Percentiles rank a stretch among this genome's conserved stretches.
phyloP scores from a whole-genome alignment of 345 rosid species.

The Salix caprea region DNA sequence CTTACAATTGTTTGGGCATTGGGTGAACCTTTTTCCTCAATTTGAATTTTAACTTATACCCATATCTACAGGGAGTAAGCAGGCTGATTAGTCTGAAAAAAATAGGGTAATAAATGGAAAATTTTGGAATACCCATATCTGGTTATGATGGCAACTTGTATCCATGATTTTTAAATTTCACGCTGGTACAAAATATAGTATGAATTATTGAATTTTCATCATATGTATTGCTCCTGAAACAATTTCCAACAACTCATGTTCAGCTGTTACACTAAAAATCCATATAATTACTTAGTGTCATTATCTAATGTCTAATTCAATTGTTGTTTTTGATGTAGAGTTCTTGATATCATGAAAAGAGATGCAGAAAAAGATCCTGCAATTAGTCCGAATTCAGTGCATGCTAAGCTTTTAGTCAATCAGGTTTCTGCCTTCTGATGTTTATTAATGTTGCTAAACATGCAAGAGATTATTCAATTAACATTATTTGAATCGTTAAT shows the following conservation, averaged over 20 bases:
- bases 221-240: not conserved
- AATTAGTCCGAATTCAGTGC: constrained; percentile 46
- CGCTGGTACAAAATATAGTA: not conserved
- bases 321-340: constrained; percentile 43
- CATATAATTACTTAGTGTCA: not conserved
- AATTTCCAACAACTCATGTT: not conserved
- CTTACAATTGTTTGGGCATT: not conserved
- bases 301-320: not conserved
- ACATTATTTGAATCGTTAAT: constrained; percentile 7
- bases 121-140: not conserved
- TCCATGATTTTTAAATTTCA: not conserved
- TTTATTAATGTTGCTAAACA: constrained; percentile 1
- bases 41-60: not conserved
- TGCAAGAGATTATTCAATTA: not conserved
- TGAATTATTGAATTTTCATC: not conserved
- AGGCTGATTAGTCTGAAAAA: not conserved
- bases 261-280: not conserved
- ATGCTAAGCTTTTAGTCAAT: constrained; percentile 63
- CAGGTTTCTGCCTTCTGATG: constrained; percentile 50
- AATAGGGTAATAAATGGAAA: not conserved
- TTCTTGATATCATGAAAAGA: constrained; percentile 66
- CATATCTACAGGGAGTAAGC: not conserved
- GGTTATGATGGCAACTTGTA: not conserved
- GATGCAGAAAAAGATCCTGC: constrained; percentile 74
- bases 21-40: not conserved